Evolutionary conservation across 208 protist species (phyloP).

Genomic region (Crithidia thermophila): DNA sequence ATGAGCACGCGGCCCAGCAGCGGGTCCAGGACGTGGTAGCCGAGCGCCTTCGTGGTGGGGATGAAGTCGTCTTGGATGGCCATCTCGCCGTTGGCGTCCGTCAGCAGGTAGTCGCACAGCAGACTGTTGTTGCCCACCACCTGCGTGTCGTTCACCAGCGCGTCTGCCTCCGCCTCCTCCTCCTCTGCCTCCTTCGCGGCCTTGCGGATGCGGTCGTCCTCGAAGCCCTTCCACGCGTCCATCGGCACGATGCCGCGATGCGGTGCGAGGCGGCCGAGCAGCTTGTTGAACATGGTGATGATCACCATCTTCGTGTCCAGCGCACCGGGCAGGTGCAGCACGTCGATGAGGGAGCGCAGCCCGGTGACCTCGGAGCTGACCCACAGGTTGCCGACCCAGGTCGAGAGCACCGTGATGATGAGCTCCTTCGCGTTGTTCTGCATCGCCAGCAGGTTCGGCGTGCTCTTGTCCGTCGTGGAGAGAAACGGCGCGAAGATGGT

Average conservation of each 20-base stretch:
- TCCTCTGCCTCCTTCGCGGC: constrained; percentile 28
- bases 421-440: constrained; percentile 85
- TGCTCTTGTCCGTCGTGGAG: constrained; percentile 25
- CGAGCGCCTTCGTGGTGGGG: constrained; percentile 83
- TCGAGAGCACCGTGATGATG: constrained; percentile 70
- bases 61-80: constrained; percentile 51
- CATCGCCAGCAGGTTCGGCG: constrained; percentile 37
- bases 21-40: constrained; percentile 85
- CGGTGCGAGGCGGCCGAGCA: constrained; percentile 73
- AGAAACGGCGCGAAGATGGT: constrained; percentile 83
- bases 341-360: constrained; percentile 78
- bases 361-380: constrained; percentile 71
- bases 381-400: constrained; percentile 81
- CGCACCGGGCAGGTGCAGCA: constrained; percentile 83
- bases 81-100: constrained; percentile 25
- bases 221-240: constrained; percentile 68
- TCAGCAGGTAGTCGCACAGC: constrained; percentile 21
- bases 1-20: constrained; percentile 78
- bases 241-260: constrained; percentile 72
- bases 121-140: constrained; percentile 28
- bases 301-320: constrained; percentile 89
- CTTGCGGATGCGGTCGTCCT: constrained; percentile 58
- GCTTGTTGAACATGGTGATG: constrained; percentile 82
- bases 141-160: constrained; percentile 11
- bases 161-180: constrained; percentile 17